Base-by-base conservation (phyloP, 768 basidiomycete species). In the Multifurca ochricompacta region DNA sequence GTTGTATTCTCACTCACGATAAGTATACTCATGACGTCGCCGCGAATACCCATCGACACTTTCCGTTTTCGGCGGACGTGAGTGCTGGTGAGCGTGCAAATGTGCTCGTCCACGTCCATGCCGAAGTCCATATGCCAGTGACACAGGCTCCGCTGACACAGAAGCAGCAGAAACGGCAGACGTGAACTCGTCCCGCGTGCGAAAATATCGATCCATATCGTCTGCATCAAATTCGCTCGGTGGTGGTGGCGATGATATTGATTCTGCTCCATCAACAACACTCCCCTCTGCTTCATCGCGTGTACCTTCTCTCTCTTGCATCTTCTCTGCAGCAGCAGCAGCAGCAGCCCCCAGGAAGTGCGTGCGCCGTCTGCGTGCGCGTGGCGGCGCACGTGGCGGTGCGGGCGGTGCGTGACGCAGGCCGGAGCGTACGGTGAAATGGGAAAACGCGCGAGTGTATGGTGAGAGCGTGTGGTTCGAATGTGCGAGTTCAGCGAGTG, bases 401-500 rank as follows among this genome's bases (percentile, higher is more conserved):
- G 65, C 67, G 0, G 91, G 66, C 64, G 27, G 42, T 28, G 27
- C 69, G 66, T 41, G 81, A 74, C 13, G 87, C 0, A 91, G 91
- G 19, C 85, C 87, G 54, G 87, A 91, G 25, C 93, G 79, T 13
- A 95, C 91, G 3, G 92, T 90, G 67, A 95, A 93, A 68, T 95
- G 92, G 58, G 87, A 84, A 27, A 93, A 74, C 18, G 85, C 84
- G 52, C 91, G 81, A 9, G 93, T 96, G 69, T 94, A 97, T 0
- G 93, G 94, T 1, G 87, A 91, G 2, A 98, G 72, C 0, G 95
- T 98, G 64, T 96, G 93, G 63, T 95, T 91, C 2, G 91, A 92
- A 61, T 84, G 78, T 18, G 82, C 85, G 43, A 98, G 79, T 4
- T 87, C 89, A 16, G 90, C 85, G 10, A 97, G 73, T 59, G 94